Percentiles rank a stretch among this genome's conserved stretches.
Evolutionary conservation across 176 grass and related monocot genomes (phyloP).

Genomic region (Ensete ventricosum): DNA sequence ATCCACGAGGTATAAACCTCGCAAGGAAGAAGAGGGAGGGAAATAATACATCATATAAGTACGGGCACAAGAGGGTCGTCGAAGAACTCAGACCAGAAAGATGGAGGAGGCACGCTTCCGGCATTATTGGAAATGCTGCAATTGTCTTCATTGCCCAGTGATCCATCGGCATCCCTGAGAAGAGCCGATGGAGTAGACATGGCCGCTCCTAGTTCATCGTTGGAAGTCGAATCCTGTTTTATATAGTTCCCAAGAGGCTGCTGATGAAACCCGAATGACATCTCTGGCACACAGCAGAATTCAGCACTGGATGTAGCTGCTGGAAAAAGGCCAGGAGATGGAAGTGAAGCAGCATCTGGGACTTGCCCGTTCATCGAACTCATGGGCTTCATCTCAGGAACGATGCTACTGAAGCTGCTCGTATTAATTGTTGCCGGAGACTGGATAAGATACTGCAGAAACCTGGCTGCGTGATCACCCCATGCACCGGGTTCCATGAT

Average conservation of each 20-base stretch:
- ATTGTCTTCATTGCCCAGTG: constrained; percentile 17
- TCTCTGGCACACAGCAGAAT: background rate
- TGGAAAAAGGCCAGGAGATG: background rate
- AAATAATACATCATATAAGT: background rate
- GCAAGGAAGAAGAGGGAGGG: background rate
- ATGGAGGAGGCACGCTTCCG: constrained; percentile 13
- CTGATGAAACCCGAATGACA: background rate
- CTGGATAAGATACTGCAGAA: constrained; percentile 3
- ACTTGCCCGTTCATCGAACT: background rate
- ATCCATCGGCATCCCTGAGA: constrained; percentile 1
- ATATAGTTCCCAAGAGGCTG: background rate
- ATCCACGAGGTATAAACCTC: background rate
- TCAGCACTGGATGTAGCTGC: background rate
- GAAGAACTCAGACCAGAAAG: constrained; percentile 21
- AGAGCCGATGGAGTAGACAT: constrained; percentile 9
- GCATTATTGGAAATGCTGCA: constrained; percentile 22
- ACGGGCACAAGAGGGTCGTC: constrained; percentile 14
- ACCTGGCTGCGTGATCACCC: background rate
- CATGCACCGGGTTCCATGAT: background rate
- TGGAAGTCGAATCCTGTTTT: background rate
- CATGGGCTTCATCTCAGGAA: background rate
- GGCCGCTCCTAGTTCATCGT: background rate
- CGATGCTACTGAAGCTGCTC: background rate
- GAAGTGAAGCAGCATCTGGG: background rate
- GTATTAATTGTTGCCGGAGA: background rate